Conservation (phyloP, 2,329 filamentous ascomycete genomes). For the Gnomoniopsis smithogilvyi region DNA sequence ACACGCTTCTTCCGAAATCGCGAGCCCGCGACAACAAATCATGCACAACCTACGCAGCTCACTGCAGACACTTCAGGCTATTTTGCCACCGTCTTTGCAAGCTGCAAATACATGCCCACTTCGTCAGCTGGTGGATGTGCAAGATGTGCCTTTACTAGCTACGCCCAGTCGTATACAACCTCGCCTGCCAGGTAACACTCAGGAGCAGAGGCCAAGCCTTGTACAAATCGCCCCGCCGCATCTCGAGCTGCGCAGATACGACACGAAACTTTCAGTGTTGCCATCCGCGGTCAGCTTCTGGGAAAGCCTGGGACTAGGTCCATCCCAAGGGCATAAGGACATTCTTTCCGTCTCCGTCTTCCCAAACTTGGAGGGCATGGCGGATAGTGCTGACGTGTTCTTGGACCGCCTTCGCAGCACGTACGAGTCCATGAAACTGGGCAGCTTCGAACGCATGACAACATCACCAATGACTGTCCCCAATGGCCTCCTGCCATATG, state of each 20-base stretch:
- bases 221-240: constrained; percentile 67
- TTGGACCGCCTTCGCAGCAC: constrained; percentile 64
- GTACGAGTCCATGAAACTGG: constrained; percentile 73
- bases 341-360: constrained; percentile 68
- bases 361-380: constrained; percentile 62
- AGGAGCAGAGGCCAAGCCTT: constrained; percentile 48
- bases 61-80: constrained; percentile 44
- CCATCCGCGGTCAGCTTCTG: constrained; percentile 75
- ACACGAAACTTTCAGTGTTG: constrained; percentile 67
- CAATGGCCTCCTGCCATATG: constrained; percentile 48
- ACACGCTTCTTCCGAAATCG: background rate
- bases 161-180: constrained; percentile 51
- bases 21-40: constrained; percentile 35
- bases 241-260: constrained; percentile 68
- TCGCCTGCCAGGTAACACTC: constrained; percentile 41
- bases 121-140: constrained; percentile 53
- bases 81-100: constrained; percentile 42
- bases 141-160: constrained; percentile 52
- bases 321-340: constrained; percentile 68
- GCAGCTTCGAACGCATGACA: constrained; percentile 55
- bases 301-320: constrained; percentile 75
- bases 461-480: constrained; percentile 37
- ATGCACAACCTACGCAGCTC: constrained; percentile 42
- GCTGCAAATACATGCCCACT: constrained; percentile 38
- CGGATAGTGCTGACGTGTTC: constrained; percentile 60